Conservation (phyloP, 495 filamentous ascomycete genomes). For the Hypomontagnella monticulosa region DNA sequence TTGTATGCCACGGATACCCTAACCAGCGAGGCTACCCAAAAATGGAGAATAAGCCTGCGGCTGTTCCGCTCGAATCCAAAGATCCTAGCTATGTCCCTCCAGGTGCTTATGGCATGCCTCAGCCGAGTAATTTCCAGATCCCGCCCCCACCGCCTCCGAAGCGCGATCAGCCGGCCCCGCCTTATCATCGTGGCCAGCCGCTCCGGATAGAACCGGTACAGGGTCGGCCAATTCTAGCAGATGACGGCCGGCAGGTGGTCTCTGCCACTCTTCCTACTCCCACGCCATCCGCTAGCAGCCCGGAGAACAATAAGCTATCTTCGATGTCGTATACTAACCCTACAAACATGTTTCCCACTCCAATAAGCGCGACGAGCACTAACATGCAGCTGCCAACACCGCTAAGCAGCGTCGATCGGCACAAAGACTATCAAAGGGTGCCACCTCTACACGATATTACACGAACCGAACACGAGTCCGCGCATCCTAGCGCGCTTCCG, state of each 20-base stretch:
- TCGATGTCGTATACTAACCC: constrained; percentile 59
- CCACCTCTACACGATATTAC: constrained; percentile 65
- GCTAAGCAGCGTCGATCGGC: constrained; percentile 44
- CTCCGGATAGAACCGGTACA: constrained; percentile 67
- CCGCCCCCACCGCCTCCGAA: constrained; percentile 49
- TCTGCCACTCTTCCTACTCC: constrained; percentile 55
- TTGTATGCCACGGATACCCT: constrained; percentile 91
- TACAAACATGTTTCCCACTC: constrained; percentile 61
- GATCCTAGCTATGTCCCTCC: constrained; percentile 70
- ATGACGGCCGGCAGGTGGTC: constrained; percentile 59
- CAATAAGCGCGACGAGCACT: constrained; percentile 60
- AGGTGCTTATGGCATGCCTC: constrained; percentile 65
- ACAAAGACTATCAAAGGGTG: constrained; percentile 63
- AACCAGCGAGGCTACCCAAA: constrained; percentile 77
- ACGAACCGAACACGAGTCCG: constrained; percentile 56
- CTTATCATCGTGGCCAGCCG: constrained; percentile 64
- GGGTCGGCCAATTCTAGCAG: constrained; percentile 56
- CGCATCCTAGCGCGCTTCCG: constrained; percentile 47
- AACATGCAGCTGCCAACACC: constrained; percentile 58
- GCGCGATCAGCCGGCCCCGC: constrained; percentile 57
- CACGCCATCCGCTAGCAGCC: constrained; percentile 61
- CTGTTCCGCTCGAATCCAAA: constrained; percentile 87
- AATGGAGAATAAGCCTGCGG: constrained; percentile 66
- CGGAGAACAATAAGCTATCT: constrained; percentile 65
- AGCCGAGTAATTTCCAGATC: constrained; percentile 53